A percentile compares a stretch with the other conserved stretches of the same genome.
Evolutionary conservation across 495 filamentous ascomycete species (phyloP).

Genomic region (Penicillium macrosclerotiorum): DNA sequence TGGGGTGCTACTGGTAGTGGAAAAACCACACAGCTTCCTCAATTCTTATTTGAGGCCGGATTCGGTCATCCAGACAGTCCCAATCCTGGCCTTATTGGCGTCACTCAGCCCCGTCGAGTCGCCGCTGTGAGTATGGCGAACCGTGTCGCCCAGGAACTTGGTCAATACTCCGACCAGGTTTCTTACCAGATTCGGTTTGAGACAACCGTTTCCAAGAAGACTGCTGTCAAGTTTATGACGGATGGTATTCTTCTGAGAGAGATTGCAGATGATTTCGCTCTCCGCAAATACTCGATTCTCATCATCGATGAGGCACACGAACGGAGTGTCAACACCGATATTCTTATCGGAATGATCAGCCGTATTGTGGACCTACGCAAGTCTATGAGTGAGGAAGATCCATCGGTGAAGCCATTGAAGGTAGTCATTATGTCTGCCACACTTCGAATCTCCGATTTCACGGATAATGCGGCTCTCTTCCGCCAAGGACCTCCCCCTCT

Average conservation of each 20-base stretch:
- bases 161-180: conserved; percentile 63
- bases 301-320: conserved; percentile 98
- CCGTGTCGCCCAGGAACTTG: conserved; percentile 82
- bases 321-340: conserved; percentile 95
- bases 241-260: conserved; percentile 95
- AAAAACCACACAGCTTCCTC: conserved; percentile 95
- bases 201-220: conserved; percentile 74
- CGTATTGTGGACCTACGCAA: conserved; percentile 79
- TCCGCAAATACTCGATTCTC: conserved; percentile 91
- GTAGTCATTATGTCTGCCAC: conserved; percentile 99
- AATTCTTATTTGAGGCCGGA: conserved; percentile 92
- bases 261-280: conserved; percentile 81
- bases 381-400: conserved; percentile 59
- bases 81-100: conserved; percentile 87
- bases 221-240: conserved; percentile 98
- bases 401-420: conserved; percentile 73
- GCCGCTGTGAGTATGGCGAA: conserved; percentile 95
- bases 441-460: conserved; percentile 84
- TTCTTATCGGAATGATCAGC: conserved; percentile 93
- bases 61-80: conserved; percentile 75
- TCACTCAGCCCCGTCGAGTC: conserved; percentile 91
- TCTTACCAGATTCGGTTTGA: conserved; percentile 97
- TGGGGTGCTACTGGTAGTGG: conserved; percentile 95
- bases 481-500: conserved; percentile 72
- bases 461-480: conserved; percentile 78